phyloP scores from a whole-genome alignment of 2,329 filamentous ascomycete species.

The Ophiostoma australiae region DNA sequence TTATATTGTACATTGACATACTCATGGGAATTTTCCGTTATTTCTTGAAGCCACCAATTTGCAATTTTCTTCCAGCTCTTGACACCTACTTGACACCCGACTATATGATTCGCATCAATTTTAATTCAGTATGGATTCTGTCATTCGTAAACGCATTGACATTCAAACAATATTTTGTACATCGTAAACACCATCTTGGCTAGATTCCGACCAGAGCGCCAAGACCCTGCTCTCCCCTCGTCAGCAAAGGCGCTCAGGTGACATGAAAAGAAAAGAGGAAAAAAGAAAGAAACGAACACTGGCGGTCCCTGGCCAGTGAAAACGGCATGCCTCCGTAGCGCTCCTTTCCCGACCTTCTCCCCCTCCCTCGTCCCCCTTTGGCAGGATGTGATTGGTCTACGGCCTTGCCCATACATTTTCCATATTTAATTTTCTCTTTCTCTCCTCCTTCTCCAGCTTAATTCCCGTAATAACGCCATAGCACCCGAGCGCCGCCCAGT shows the following conservation, averaged over 20 bases:
- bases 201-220: slow-evolving; percentile 3
- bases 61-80: no score
- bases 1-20: no score
- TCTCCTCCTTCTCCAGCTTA: not conserved
- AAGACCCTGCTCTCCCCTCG: slow-evolving; percentile 20
- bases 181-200: no score
- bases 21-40: no score
- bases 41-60: no score
- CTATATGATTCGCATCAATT: no score
- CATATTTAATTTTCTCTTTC: not conserved
- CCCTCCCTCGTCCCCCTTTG: not conserved
- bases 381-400: not conserved
- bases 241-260: slow-evolving; percentile 32
- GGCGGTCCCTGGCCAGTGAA: not conserved
- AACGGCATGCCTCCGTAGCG: slow-evolving; percentile 1
- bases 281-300: not conserved
- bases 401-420: not conserved
- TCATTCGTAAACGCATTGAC: not conserved
- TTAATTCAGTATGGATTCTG: no score
- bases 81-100: no score
- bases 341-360: not conserved
- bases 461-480: not conserved
- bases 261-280: slow-evolving; percentile 23
- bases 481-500: not conserved
- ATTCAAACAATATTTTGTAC: not conserved